Evolutionary conservation across 164 flowering plant genomes (phyloP).

Genomic region (Nelumbo lutea): DNA sequence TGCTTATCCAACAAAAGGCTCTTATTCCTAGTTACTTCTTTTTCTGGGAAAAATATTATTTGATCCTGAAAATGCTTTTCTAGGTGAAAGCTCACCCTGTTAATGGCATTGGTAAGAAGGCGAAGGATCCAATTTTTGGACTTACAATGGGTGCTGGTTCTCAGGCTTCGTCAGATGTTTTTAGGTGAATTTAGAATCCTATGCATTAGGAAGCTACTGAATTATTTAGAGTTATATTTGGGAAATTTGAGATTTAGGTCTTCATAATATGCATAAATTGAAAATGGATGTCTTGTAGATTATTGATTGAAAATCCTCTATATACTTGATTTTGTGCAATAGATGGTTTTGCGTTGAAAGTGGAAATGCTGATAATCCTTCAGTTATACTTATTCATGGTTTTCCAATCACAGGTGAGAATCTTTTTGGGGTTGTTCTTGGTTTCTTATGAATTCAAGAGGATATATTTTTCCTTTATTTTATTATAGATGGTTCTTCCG

Average conservation of each 20-base stretch:
- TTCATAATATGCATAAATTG: conserved; percentile 29
- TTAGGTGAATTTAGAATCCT: conserved; percentile 49
- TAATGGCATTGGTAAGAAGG: conserved; percentile 70
- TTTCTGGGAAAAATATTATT: not conserved
- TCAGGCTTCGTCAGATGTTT: conserved; percentile 65
- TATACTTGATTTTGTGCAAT: conserved; percentile 48
- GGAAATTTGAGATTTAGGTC: conserved; percentile 21
- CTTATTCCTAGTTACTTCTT: not conserved
- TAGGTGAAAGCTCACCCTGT: conserved; percentile 79
- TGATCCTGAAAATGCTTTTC: not conserved
- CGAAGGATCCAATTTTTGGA: conserved; percentile 92
- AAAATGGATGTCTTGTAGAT: conserved; percentile 49
- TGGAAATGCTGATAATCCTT: conserved; percentile 59
- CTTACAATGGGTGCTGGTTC: conserved; percentile 72
- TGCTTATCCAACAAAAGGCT: too few species aligned
- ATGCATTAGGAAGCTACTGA: conserved; percentile 3
- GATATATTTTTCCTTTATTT: not conserved
- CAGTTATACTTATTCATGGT: conserved; percentile 75
- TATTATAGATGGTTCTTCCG: not conserved
- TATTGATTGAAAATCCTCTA: conserved; percentile 47
- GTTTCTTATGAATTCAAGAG: not conserved
- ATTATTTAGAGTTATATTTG: conserved; percentile 10
- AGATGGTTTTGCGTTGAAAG: conserved; percentile 98
- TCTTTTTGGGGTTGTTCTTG: not conserved
- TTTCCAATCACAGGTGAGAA: conserved; percentile 87